Percentiles rank a stretch among this genome's conserved stretches.
Evolutionary conservation across 2,329 filamentous ascomycete species (phyloP).

Genomic region (Claviceps purpurea): DNA sequence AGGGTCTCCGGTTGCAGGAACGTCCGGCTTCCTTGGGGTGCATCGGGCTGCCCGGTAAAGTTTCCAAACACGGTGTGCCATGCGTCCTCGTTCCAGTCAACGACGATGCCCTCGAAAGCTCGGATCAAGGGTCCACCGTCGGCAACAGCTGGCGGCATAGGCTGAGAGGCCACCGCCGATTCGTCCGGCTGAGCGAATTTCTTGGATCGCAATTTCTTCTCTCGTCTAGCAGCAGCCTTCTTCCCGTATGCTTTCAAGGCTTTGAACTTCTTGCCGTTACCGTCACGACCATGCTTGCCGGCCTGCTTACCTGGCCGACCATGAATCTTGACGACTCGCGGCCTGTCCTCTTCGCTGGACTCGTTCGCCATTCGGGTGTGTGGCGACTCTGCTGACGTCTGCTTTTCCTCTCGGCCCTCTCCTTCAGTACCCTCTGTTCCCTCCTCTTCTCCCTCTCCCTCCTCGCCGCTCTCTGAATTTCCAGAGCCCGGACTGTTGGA

Average conservation of each 20-base stretch:
- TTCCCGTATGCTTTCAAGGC: conserved; percentile 32
- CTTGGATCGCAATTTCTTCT: conserved; percentile 25
- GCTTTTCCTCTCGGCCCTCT: conserved; percentile 37
- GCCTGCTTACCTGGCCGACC: conserved; percentile 10
- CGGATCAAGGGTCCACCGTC: conserved; percentile 55
- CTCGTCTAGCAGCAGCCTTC: conserved; percentile 33
- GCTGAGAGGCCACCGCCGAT: conserved; percentile 19
- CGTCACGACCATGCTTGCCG: conserved; percentile 16
- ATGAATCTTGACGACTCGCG: conserved; percentile 10
- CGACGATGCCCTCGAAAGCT: conserved; percentile 69
- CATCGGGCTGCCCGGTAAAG: conserved; percentile 17
- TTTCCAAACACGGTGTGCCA: conserved; percentile 57
- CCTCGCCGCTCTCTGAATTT: conserved; percentile 39
- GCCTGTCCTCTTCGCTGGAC: conserved; percentile 40
- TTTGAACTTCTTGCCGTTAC: conserved; percentile 34
- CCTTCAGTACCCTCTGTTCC: conserved; percentile 12
- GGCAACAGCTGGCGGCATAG: conserved; percentile 23
- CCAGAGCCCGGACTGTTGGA: conserved; percentile 34
- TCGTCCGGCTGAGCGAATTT: conserved; percentile 24
- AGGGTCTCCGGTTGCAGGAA: conserved; percentile 39
- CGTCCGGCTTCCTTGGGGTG: conserved; percentile 46
- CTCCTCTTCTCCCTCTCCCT: conserved; percentile 30
- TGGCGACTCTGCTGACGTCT: conserved; percentile 16
- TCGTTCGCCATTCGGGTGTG: conserved; percentile 47
- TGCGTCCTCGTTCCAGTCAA: conserved; percentile 68